Evolutionary conservation across 1,284 basidiomycete species (phyloP), one percentile per base, ranked within the genome.

Genomic region (Leccinum pallidistipes): DNA sequence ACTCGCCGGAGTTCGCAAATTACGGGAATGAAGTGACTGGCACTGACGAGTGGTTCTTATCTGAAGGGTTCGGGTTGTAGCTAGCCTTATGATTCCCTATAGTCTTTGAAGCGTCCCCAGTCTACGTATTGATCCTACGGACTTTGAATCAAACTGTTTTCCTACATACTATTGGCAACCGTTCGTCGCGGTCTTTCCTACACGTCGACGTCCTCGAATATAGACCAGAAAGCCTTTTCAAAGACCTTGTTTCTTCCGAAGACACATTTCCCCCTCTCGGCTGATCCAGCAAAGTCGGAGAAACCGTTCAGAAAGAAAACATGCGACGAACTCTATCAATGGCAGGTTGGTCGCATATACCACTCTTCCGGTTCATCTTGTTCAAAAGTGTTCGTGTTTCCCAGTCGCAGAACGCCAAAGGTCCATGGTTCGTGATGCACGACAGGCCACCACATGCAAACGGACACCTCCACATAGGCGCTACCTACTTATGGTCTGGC

Each of bases 381-480:
- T 49, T 63, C 55, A 58, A 29, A 58, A 43, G 6, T 40, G 53
- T 27, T 52, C 11, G 58, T 36, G 53, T 59, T 38, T 59, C 56
- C 21, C 70, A 95, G 92, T 83, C 80, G 73, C 77, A 86, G 65
- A 84, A 90, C 69, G 84, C 81, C 29, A 76, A 82, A 27, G 84
- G 89, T 3, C 83, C 86, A 1, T 70, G 86, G 53, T 98, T 95
- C 72, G 88, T 98, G 27, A 81, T 97, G 55, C 96, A 97, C 69
- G 97, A 99, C 74, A 97, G 97, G 0, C 97, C 97, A 24, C 97
- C 97, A 0, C 99, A 99, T 70, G 97, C 97, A 1, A 99, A 99
- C 73, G 97, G 97, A 1, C 84, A 92, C 69, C 78, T 99, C 53
- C 97, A 99, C 72, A 95, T 97, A 81, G 97, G 95, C 95, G 66